Evolutionary conservation across 1,284 basidiomycete genomes (phyloP), one percentile per base, ranked within the genome.

Genomic region (Ganoderma boninense): DNA sequence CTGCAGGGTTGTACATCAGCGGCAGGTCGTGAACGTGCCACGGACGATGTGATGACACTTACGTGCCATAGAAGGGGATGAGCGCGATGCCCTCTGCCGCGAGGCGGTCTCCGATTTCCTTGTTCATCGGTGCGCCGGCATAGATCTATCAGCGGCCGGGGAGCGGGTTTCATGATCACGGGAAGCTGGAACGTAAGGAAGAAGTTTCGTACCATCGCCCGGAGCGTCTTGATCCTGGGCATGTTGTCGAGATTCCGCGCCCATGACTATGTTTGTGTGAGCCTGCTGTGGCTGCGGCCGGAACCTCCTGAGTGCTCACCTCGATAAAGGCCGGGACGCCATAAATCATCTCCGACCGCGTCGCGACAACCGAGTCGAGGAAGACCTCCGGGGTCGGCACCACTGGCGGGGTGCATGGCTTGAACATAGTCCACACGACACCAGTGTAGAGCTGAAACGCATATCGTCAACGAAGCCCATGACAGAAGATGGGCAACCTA

Each of bases 51-150:
- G n/a, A 32, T 6, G 23, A 44, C 10, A 67, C 80, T 65, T 63
- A 81, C 80, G 73, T 75, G 71, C 80, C 80, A 63, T 80, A 81
- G 44, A 76, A 69, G 14, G 75, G 69, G 26, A 78, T 69, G 20
- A 82, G 66, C 18, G 69, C 71, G 16, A 82, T 66, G 14, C 76
- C 78, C 64, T 78, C 66, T 1, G 64, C 67, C 20, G 73, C 71
- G 18, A 82, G 71, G 26, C 65, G 62, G 61, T 81, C 79, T 7
- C 80, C 81, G 46, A 77, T 77, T 20, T 76, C 72, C 68, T 79
- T 78, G 40, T 76, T 71, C 62, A 82, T 67, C 5, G 79, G 78
- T 0, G 78, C 80, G 14, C 81, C 81, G 14, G 79, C 80, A 68
- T 78, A 82, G 67, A 80, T 70, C 81, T 81, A 23, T 18, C 20